Evolutionary conservation across 2,329 filamentous ascomycete species (phyloP), one percentile per base, ranked within the genome.

Genomic region (Xylariales sp.): DNA sequence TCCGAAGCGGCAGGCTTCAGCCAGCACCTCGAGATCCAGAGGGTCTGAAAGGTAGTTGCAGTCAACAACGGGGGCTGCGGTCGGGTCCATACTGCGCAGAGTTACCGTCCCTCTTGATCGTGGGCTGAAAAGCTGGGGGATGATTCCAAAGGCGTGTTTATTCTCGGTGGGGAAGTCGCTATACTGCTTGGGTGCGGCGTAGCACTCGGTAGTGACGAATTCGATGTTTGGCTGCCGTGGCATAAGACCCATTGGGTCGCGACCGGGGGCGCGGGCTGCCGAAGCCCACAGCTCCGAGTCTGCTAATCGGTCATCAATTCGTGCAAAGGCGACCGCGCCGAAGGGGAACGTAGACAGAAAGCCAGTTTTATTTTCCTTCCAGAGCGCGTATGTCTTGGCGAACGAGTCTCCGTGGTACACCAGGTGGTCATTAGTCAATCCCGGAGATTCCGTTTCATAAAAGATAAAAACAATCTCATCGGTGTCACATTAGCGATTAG

Each of bases 201-300:
- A 81, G 48, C 73, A 74, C 50, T 81, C 78, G 0, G 77, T 81
- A 21, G 67, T 76, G 58, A 80, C 82, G 55, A 80, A 73, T 48
- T 83, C 79, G 33, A 80, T 53, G 48, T 81, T 77, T 0, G 79
- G 76, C 49, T 83, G 79, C 5, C 57, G 54, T 0, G 63, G 57
- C 0, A 69, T 70, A 13, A 83, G 59, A 14, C 73, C 76, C 78
- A 84, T 83, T 0, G 80, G 76, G 47, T 83, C 80, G 5, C 78
- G 72, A 4, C 72, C 74, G 18, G 64, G 55, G 24, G 60, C 37
- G 5, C 69, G 63, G 0, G 65, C 58, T 0, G 76, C 72, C 5
- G 64, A 58, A 3, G 63, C 63, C 79, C 79, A 83, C 6, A 77
- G 48, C 4, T 67, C 61, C 1, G 72, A 70, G 46, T 77, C 63